Evolutionary conservation across 192 early-diverging fungal species (phyloP), one percentile per base, ranked within the genome.

Genomic region (Backusella westeae): DNA sequence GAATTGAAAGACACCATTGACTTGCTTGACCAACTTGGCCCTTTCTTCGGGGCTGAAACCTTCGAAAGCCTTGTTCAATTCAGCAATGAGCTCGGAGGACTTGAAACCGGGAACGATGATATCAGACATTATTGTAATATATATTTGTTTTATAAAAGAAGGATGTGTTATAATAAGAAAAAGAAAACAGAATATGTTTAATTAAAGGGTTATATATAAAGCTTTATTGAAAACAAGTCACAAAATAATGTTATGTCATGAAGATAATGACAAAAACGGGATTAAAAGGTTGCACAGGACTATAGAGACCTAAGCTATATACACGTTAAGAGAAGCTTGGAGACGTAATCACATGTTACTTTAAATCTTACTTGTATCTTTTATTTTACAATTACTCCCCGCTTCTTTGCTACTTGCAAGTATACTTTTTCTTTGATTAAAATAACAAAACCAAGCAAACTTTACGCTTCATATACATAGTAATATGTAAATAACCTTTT

Each of bases 1-100:
- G 80, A 99, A 91, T 83, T 95, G 91, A 86, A 97, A 97, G 21
- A 96, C 81, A 23, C 93, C 95, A 70, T 97, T 97, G 41, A 90
- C 85, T 82, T 92, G 92, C 74, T 90, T 90, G 46, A 96, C 82
- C 53, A 84, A 78, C 34, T 87, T 80, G 19, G 89, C 80, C 56
- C 90, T 87, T 63, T 90, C 84, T 52, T 85, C 89, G 41, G 88
- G 77, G n/a, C 88, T 85, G 4, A 82, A 79, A n/a, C 85, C 91
- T 66, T 89, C 79, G 71, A 92, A 86, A 35, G 88, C 84, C 65
- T 87, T 87, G 39, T 86, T 81, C 66, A 97, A 86, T 73, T 92
- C 85, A 29, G 84, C 86, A 76, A 98, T 91, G 69, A 98, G 81
- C 15, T 84, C 82, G 76, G 91, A 92, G 46, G 93, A 89, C 69